Evolutionary conservation across 2,329 filamentous ascomycete genomes (phyloP), one percentile per base, ranked within the genome.

Genomic region (Phoma herbarum): DNA sequence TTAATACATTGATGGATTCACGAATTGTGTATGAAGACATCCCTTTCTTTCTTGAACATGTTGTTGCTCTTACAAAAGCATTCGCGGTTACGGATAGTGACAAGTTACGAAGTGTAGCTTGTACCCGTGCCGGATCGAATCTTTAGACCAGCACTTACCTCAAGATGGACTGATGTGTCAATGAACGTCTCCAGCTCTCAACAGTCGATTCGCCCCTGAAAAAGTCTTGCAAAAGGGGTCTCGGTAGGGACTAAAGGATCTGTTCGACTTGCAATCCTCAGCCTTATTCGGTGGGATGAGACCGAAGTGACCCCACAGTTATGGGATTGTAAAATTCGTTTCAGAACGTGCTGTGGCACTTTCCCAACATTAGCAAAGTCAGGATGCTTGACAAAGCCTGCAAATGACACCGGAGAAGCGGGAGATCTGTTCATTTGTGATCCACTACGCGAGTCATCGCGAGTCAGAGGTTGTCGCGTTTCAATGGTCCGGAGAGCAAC

Each of bases 351-450:
- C n/a, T 50, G 23, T 44, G 37, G 23, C 23, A 29, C 11, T 48
- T 28, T 53, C 25, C 6, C 49, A 53, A 45, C 55, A 53, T 25
- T 26, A 20, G 29, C 25, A 33, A 22, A 43, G 18, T 49, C 49
- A 58, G 9, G 16, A n/a, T 37, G 22, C 18, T 14, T 41, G 45
- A 50, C 18, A 22, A 18, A 33, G 10, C 37, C 44, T 20, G 42
- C 44, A 25, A 49, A 48, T 50, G 44, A 53, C 50, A 59, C 39
- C 49, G 50, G 50, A 50, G 35, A 9, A 42, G 8, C 56, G 45
- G 44, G 49, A 45, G 39, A 33, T 33, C 37, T 26, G 29, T 41
- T 39, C 22, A 31, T n/a, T 45, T 14, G 44, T n/a, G 37, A 7
- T 18, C 16, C 56, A n/a, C 37, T 48, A 37, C 39, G 28, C 56